Evolutionary conservation across 345 rosid genomes (phyloP).

Genomic region (Xanthoceras sorbifolium): DNA sequence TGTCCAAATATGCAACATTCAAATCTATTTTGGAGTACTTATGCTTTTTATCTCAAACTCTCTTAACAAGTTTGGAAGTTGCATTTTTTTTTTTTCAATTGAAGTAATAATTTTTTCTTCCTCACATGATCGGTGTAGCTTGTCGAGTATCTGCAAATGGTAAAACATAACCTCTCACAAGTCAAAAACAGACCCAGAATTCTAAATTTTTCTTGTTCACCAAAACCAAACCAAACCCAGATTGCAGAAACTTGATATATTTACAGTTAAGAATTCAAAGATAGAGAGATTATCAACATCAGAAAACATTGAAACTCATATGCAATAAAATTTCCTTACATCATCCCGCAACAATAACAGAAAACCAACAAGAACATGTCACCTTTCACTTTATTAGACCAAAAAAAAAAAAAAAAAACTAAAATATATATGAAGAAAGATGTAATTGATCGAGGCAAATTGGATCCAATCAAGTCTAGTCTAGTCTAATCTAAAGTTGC

Average conservation of each 20-base stretch:
- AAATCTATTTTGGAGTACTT: too few species aligned
- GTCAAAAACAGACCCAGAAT: neutral
- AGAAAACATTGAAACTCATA: neutral
- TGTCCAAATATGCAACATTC: too few species aligned
- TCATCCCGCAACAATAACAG: neutral
- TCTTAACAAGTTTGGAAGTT: too few species aligned
- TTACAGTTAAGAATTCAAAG: neutral
- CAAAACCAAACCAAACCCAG: neutral
- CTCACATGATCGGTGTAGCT: too few species aligned
- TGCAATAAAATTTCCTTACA: neutral
- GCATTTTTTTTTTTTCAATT: too few species aligned
- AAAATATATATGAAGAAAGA: neutral
- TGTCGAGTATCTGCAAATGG: too few species aligned
- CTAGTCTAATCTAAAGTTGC: conserved; percentile 41
- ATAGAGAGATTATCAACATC: neutral
- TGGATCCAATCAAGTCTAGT: neutral
- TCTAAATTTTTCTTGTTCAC: neutral
- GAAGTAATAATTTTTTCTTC: too few species aligned
- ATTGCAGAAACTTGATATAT: neutral
- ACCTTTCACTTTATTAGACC: neutral
- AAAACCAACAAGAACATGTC: neutral
- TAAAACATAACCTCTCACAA: too few species aligned
- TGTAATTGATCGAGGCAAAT: neutral
- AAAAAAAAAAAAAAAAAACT: neutral
- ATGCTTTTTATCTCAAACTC: too few species aligned